A percentile compares a stretch with the other conserved stretches of the same genome.
Conservation (phyloP, 176 grass and related monocot species). For the Chrysopogon serrulatus region DNA sequence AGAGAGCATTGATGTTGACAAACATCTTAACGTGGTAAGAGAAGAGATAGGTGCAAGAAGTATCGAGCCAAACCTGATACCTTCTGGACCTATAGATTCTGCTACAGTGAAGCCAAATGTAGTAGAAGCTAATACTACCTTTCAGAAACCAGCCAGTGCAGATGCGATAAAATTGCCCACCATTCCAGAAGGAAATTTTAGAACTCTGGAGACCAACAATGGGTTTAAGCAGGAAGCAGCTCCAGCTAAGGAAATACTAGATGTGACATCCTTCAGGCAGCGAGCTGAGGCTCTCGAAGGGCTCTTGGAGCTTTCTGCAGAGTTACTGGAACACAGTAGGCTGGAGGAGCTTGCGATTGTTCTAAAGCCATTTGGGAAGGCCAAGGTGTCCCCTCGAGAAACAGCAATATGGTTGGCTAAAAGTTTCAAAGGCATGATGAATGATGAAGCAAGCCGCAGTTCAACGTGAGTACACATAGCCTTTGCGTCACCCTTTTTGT, state of each 20-base stretch:
- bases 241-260: constrained; percentile 71
- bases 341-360: constrained; percentile 87
- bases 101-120: constrained; percentile 20
- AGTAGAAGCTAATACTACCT: constrained; percentile 29
- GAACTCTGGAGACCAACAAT: constrained; percentile 30
- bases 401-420: constrained; percentile 97
- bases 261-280: constrained; percentile 95
- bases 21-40: constrained; percentile 38
- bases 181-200: constrained; percentile 31
- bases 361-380: constrained; percentile 97
- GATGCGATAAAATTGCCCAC: constrained; percentile 29
- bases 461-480: constrained; percentile 32
- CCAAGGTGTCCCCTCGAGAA: constrained; percentile 92
- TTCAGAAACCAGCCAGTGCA: constrained; percentile 31
- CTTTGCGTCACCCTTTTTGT: not conserved
- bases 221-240: constrained; percentile 48
- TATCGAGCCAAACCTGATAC: constrained; percentile 27
- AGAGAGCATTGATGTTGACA: constrained; percentile 31
- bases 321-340: constrained; percentile 72
- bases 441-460: constrained; percentile 64
- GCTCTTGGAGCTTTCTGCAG: constrained; percentile 88
- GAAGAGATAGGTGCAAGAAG: constrained; percentile 59
- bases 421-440: constrained; percentile 99
- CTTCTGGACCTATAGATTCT: constrained; percentile 35
- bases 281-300: constrained; percentile 94